A percentile compares a stretch with the other conserved stretches of the same genome.
These are phyloP conservation scores for Salicornia ramosissima DNA, from an alignment of 148 eudicot genomes.

Conservation along the genomic window DNA sequence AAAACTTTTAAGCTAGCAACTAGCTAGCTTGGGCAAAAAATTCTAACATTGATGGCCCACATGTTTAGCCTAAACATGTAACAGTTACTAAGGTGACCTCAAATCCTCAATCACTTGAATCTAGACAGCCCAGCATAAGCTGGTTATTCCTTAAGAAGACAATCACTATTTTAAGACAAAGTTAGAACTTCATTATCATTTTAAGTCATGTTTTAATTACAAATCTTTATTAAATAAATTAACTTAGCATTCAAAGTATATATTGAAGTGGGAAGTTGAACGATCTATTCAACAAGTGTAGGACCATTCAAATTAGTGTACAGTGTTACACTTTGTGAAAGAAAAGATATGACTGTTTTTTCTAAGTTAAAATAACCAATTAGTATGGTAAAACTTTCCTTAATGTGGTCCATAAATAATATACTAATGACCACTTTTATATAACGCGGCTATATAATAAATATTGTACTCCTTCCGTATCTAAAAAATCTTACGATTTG, in stretches of 20 bases:
- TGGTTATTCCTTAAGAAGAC: conserved; percentile 27
- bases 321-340: conserved; percentile 8
- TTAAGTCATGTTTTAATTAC: conserved; percentile 10
- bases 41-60: neutral
- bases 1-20: no score
- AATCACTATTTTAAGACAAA: conserved; percentile 11
- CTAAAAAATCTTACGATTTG: no score
- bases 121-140: conserved; percentile 20
- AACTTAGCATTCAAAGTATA: neutral
- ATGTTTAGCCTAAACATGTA: conserved; percentile 16
- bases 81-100: neutral
- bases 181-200: conserved; percentile 19
- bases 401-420: conserved; percentile 1
- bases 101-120: conserved; percentile 10
- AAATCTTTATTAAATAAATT: neutral
- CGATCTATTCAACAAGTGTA: neutral
- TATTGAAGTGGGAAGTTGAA: conserved; percentile 5
- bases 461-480: no score
- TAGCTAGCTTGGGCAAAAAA: conserved; percentile 1
- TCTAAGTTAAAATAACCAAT: neutral
- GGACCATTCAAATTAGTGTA: conserved; percentile 8
- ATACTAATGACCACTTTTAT: no score
- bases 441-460: no score
- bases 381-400: neutral
- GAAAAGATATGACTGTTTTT: neutral